These are phyloP conservation scores for Pythium dissotocum DNA, from an alignment of 352 stramenopile genomes.

Conservation along the genomic window DNA sequence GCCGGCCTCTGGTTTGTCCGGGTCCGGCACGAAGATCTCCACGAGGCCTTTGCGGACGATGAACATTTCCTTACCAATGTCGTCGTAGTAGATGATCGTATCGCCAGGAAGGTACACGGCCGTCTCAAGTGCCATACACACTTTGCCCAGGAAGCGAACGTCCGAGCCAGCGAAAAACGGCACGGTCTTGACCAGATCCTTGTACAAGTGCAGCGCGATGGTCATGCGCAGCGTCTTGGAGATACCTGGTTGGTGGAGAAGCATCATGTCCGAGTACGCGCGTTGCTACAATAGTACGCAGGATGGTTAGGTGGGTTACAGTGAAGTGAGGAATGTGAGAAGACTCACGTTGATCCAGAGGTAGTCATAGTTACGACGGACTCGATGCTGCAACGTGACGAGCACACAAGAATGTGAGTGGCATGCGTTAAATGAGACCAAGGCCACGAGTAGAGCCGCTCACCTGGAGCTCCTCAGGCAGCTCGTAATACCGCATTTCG, in stretches of 20 bases:
- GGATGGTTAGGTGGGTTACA: neutral
- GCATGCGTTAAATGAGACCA: neutral
- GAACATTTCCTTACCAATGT: slow-evolving; percentile 87
- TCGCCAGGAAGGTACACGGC: slow-evolving; percentile 76
- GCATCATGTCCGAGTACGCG: slow-evolving; percentile 85
- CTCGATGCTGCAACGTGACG: slow-evolving; percentile 45
- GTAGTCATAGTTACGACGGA: slow-evolving; percentile 84
- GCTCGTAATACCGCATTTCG: slow-evolving; percentile 82
- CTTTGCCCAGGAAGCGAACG: slow-evolving; percentile 72
- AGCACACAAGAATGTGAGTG: neutral
- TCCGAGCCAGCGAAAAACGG: slow-evolving; percentile 80
- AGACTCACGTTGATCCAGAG: slow-evolving; percentile 79
- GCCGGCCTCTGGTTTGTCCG: slow-evolving; percentile 24
- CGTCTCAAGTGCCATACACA: slow-evolving; percentile 74
- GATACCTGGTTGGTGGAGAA: slow-evolving; percentile 76
- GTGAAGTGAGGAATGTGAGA: neutral
- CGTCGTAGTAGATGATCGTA: slow-evolving; percentile 80
- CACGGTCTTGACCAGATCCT: slow-evolving; percentile 76
- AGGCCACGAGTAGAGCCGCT: neutral
- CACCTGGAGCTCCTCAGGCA: slow-evolving; percentile 67
- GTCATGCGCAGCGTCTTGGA: slow-evolving; percentile 75
- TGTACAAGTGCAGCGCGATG: slow-evolving; percentile 80
- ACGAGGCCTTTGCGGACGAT: slow-evolving; percentile 86
- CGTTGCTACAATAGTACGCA: slow-evolving; percentile 47
- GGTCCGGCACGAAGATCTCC: slow-evolving; percentile 65